Conservation (phyloP, 1,284 basidiomycete genomes). For the Somion occarium region DNA sequence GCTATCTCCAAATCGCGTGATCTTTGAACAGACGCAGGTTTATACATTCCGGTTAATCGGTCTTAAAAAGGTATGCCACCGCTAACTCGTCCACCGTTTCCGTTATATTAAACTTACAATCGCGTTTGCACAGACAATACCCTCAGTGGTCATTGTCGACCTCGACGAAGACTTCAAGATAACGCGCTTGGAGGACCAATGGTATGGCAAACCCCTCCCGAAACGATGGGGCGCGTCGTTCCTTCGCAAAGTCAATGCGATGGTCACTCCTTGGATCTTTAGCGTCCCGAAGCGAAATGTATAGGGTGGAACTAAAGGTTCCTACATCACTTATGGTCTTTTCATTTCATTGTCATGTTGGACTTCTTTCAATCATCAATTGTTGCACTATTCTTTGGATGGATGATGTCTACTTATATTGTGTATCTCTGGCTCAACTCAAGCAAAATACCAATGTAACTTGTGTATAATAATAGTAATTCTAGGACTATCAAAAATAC, state of each 20-base stretch:
- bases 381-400: slow-evolving; percentile 1
- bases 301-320: neutral
- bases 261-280: slow-evolving; percentile 45
- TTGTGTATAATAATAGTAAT: too few species aligned
- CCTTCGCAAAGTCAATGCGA: slow-evolving; percentile 47
- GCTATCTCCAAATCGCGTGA: slow-evolving; percentile 46
- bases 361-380: neutral
- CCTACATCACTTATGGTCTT: neutral
- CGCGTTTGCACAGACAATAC: slow-evolving; percentile 29
- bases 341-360: neutral
- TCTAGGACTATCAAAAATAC: too few species aligned
- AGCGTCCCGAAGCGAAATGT: slow-evolving; percentile 34
- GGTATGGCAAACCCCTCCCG: slow-evolving; percentile 55
- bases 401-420: too few species aligned
- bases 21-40: slow-evolving; percentile 57
- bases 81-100: neutral
- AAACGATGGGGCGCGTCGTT: slow-evolving; percentile 40
- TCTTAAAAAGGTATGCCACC: slow-evolving; percentile 42
- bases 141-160: slow-evolving; percentile 61
- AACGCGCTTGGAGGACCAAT: slow-evolving; percentile 53
- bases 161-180: slow-evolving; percentile 62
- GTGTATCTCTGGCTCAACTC: too few species aligned
- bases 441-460: too few species aligned
- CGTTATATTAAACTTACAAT: neutral
- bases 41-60: slow-evolving; percentile 52